phyloP scores from a whole-genome alignment of 2,329 filamentous ascomycete genomes.

The Alternaria longipes region DNA sequence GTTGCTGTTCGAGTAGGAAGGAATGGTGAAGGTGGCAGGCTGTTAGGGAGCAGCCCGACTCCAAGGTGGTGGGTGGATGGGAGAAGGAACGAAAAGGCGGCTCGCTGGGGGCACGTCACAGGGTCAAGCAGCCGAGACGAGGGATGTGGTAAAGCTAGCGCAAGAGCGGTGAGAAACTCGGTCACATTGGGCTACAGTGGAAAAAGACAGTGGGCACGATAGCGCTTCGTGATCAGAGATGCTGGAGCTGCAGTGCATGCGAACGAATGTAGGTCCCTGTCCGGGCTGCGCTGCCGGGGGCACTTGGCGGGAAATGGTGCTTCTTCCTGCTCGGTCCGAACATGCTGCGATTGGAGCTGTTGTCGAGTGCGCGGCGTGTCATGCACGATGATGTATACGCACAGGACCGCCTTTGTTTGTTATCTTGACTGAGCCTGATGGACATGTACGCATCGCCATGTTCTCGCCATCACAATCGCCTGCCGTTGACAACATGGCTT shows the following conservation, averaged over 20 bases:
- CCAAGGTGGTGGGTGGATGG: slow-evolving; percentile 37
- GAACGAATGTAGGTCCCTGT: slow-evolving; percentile 25
- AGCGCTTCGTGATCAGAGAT: slow-evolving; percentile 40
- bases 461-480: not conserved
- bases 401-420: slow-evolving; percentile 1
- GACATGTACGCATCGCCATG: not conserved
- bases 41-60: slow-evolving; percentile 62
- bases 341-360: slow-evolving; percentile 9
- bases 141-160: slow-evolving; percentile 30
- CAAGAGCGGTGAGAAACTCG: slow-evolving; percentile 41
- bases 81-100: slow-evolving; percentile 36
- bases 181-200: slow-evolving; percentile 46
- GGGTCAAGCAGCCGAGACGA: slow-evolving; percentile 34
- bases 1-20: slow-evolving; percentile 69
- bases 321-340: slow-evolving; percentile 17
- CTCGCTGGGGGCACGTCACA: slow-evolving; percentile 43
- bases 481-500: not conserved
- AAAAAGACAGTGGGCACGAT: slow-evolving; percentile 31
- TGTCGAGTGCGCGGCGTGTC: slow-evolving; percentile 3
- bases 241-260: slow-evolving; percentile 26
- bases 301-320: slow-evolving; percentile 10
- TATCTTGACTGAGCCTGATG: not conserved
- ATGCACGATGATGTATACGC: slow-evolving; percentile 22
- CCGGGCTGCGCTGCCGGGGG: slow-evolving; percentile 14
- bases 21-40: slow-evolving; percentile 80